Percentiles rank a stretch among this genome's conserved stretches.
These are phyloP conservation scores for Alternaria dauci DNA, from an alignment of 2,329 filamentous ascomycete genomes.

Conservation along the genomic window DNA sequence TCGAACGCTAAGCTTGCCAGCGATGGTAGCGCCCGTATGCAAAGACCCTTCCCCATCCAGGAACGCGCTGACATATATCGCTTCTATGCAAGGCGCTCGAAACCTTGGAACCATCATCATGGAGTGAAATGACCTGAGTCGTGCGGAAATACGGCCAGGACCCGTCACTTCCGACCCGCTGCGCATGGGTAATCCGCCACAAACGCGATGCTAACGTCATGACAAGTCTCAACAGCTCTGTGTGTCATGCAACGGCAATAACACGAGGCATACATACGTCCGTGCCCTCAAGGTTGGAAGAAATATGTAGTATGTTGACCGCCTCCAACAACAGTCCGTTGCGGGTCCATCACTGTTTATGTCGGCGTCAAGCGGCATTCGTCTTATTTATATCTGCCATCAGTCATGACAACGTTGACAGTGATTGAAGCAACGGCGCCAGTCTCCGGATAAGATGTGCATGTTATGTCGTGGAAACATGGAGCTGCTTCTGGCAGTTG, in stretches of 20 bases:
- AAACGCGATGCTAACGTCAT: slow-evolving; percentile 3
- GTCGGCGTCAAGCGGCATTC: neutral
- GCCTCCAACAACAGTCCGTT: neutral
- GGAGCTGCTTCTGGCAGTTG: neutral
- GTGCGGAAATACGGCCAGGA: neutral
- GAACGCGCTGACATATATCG: neutral
- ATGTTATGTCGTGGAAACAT: neutral
- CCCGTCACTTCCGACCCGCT: slow-evolving; percentile 1
- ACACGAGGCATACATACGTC: neutral
- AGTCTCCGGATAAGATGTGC: neutral
- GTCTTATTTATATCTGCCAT: neutral
- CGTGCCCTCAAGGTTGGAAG: neutral
- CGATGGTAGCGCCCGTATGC: neutral
- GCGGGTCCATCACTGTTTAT: neutral
- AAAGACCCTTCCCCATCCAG: slow-evolving; percentile 1
- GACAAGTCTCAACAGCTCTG: neutral
- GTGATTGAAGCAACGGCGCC: neutral
- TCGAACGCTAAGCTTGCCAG: slow-evolving; percentile 9
- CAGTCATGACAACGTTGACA: neutral
- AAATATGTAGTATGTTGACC: neutral
- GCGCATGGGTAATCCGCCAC: slow-evolving; percentile 2
- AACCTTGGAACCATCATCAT: neutral
- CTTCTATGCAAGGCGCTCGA: neutral
- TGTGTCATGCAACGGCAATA: neutral
- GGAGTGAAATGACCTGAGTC: neutral